Evolutionary conservation across 108 stramenopile species (phyloP).

Genomic region (Nitzschia putrida): DNA sequence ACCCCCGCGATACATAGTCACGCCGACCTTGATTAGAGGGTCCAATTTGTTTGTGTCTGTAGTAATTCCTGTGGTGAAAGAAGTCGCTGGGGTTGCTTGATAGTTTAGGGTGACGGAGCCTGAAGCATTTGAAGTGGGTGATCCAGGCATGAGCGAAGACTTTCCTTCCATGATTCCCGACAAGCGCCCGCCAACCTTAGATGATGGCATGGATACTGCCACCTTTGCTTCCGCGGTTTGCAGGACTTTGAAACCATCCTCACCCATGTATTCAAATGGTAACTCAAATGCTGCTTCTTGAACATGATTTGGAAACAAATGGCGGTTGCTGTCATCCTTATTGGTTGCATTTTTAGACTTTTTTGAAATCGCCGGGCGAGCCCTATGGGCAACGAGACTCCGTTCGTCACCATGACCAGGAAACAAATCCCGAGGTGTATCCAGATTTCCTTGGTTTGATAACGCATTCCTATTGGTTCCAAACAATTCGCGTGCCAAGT

Average conservation of each 20-base stretch:
- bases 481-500: neutral
- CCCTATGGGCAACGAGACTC: neutral
- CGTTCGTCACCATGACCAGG: no score
- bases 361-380: neutral
- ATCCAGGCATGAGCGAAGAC: constrained; percentile 12
- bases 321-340: neutral
- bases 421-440: no score
- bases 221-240: constrained; percentile 27
- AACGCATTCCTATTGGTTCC: neutral
- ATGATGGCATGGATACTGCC: constrained; percentile 32
- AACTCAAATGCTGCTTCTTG: constrained; percentile 35
- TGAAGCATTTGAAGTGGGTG: constrained; percentile 1
- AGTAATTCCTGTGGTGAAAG: constrained; percentile 34
- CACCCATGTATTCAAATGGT: constrained; percentile 19
- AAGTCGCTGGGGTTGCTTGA: constrained; percentile 10
- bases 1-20: constrained; percentile 10
- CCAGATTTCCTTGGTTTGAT: no score
- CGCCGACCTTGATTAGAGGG: constrained; percentile 32
- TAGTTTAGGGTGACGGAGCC: constrained; percentile 40
- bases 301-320: neutral
- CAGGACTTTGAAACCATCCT: constrained; percentile 16
- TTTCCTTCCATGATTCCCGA: constrained; percentile 33
- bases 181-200: constrained; percentile 26
- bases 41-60: constrained; percentile 27
- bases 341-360: neutral